A percentile compares a stretch with the other conserved stretches of the same genome.
phyloP scores from a whole-genome alignment of 192 early-diverging fungal genomes.

The Coemansia sp. region DNA sequence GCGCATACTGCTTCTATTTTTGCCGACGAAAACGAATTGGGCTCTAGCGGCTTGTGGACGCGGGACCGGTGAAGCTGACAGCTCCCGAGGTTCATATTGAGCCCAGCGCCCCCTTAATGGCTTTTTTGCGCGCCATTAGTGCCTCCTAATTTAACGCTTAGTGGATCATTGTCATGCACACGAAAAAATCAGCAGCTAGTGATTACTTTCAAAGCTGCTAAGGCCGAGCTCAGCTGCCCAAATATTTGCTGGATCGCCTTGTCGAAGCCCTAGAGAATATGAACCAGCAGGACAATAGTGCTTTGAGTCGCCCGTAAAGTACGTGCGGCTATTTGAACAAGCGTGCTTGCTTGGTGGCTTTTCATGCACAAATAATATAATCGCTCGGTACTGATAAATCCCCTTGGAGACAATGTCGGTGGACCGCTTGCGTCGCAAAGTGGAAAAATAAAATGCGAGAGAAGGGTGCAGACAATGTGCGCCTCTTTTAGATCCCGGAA shows the following conservation, averaged over 20 bases:
- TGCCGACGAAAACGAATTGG: neutral
- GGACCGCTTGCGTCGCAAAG: neutral
- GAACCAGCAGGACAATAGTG: neutral
- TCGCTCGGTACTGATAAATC: conserved; percentile 2
- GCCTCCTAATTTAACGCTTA: conserved; percentile 4
- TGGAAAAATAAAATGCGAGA: neutral
- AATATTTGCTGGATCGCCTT: neutral
- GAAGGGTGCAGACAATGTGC: conserved; percentile 9
- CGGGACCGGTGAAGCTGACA: neutral
- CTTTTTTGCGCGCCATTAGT: neutral
- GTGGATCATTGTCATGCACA: neutral
- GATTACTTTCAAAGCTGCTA: neutral
- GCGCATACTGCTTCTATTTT: conserved; percentile 3
- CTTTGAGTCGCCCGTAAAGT: neutral
- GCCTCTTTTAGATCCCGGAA: conserved; percentile 6
- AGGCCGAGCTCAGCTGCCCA: neutral
- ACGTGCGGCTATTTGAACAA: conserved; percentile 4
- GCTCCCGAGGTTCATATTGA: neutral
- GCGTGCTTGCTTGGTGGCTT: conserved; percentile 1
- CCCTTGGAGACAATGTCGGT: neutral
- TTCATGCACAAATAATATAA: neutral
- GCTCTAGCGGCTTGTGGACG: neutral
- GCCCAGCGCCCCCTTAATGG: neutral
- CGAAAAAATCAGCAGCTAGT: neutral
- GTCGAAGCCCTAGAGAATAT: neutral